phyloP scores from a whole-genome alignment of 2,329 filamentous ascomycete species.

The Triangularia setosa region DNA sequence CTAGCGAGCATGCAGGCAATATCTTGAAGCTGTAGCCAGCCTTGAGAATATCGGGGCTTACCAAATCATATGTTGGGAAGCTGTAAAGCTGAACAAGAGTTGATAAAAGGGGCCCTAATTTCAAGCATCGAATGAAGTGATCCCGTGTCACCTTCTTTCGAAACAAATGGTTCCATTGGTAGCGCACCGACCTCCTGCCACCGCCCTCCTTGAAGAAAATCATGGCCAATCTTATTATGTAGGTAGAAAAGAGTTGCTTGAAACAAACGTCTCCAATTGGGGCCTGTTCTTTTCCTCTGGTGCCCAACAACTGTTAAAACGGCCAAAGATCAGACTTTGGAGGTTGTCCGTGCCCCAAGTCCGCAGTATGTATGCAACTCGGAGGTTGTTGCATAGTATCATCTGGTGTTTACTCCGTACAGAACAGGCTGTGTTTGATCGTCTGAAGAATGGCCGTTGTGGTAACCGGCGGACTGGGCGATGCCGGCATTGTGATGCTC shows the following conservation, averaged over 20 bases:
- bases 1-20: background rate
- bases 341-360: background rate
- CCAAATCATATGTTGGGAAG: background rate
- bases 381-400: background rate
- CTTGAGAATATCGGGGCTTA: background rate
- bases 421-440: background rate
- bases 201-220: background rate
- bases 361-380: background rate
- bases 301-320: background rate
- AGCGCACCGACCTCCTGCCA: conserved; percentile 4
- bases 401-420: background rate
- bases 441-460: background rate
- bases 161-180: conserved; percentile 3
- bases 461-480: background rate
- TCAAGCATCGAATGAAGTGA: background rate
- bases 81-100: background rate
- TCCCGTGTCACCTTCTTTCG: background rate
- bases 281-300: background rate
- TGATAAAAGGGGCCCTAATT: background rate
- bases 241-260: background rate
- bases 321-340: background rate
- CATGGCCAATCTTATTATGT: background rate
- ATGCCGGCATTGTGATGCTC: background rate
- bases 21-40: background rate
- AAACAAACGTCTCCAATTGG: background rate